Evolutionary conservation across 2,329 filamentous ascomycete genomes (phyloP).

Genomic region (Magnaporthiopsis incrustans): DNA sequence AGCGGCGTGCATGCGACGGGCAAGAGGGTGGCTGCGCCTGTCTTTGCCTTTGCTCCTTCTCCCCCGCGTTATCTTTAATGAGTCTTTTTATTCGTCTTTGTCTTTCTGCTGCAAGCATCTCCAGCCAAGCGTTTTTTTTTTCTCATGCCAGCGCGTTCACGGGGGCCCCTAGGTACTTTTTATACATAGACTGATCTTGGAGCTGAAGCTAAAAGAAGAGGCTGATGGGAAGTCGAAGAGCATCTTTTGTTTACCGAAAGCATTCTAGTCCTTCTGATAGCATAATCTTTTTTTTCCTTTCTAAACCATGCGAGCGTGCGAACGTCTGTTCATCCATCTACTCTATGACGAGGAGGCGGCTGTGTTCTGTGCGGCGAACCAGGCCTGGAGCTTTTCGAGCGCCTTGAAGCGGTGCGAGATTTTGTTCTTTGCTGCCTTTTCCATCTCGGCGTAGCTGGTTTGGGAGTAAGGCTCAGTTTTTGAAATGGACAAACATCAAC

Average conservation of each 20-base stretch:
- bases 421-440: conserved; percentile 75
- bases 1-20: neutral
- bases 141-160: neutral
- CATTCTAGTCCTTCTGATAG: too few relatives aligned
- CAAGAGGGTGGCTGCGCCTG: neutral
- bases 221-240: too few relatives aligned
- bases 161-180: too few relatives aligned
- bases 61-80: neutral
- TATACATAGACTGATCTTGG: too few relatives aligned
- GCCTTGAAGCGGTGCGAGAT: conserved; percentile 88
- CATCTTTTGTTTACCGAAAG: too few relatives aligned
- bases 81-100: neutral
- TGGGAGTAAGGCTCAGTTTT: neutral
- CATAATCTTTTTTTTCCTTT: neutral
- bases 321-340: neutral
- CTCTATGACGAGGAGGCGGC: neutral
- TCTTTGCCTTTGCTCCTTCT: neutral
- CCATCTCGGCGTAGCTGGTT: conserved; percentile 82
- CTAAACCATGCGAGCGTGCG: too few relatives aligned
- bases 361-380: conserved; percentile 50
- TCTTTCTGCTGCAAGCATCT: neutral
- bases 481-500: neutral
- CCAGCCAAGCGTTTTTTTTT: neutral
- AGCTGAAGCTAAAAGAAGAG: too few relatives aligned
- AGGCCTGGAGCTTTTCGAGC: conserved; percentile 75